Evolutionary conservation across 1,284 basidiomycete species (phyloP).

Genomic region (Xerocomus cyaneibrunnescens): DNA sequence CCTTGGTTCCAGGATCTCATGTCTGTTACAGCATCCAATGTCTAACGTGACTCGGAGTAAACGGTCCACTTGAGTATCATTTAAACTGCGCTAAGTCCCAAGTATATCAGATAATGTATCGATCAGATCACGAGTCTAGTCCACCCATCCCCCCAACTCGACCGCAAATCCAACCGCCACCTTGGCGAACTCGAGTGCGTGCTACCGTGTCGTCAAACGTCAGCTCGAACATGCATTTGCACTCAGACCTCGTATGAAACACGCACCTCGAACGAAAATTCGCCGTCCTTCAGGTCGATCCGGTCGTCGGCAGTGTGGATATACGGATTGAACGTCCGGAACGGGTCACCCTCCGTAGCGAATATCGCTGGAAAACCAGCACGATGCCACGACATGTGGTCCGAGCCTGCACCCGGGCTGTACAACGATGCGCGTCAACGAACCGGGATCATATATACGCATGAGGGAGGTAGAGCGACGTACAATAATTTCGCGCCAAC

Average conservation of each 20-base stretch:
- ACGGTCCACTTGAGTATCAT: no score
- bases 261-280: conserved; percentile 81
- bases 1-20: no score
- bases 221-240: no score
- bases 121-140: conserved; percentile 7
- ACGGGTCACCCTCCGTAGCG: conserved; percentile 54
- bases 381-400: conserved; percentile 23
- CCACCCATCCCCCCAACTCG: conserved; percentile 63
- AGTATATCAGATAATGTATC: no score
- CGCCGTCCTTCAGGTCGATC: conserved; percentile 38
- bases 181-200: conserved; percentile 74
- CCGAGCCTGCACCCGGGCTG: conserved; percentile 18
- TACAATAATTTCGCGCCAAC: conserved; percentile 9
- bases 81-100: no score
- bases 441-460: no score
- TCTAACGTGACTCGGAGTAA: no score
- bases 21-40: no score
- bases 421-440: neutral
- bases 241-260: no score
- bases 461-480: no score
- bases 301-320: conserved; percentile 76
- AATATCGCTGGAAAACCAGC: conserved; percentile 13
- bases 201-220: neutral
- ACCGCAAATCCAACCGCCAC: conserved; percentile 80
- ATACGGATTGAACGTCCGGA: conserved; percentile 67